These are phyloP conservation scores for Fraxinus xanthoxyloides DNA, from an alignment of 305 asterid genomes.

Conservation along the genomic window DNA sequence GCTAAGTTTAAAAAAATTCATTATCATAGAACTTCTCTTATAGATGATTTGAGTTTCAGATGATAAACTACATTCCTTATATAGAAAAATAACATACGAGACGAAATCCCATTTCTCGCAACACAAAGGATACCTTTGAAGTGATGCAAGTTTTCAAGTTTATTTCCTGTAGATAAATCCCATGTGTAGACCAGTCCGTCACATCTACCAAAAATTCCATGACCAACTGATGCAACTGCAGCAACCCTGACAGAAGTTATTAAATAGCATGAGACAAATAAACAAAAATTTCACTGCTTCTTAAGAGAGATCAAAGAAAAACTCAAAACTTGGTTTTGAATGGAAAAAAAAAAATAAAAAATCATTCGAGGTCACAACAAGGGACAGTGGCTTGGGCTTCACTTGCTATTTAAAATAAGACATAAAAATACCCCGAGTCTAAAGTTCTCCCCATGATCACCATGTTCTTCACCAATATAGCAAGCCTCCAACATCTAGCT, in stretches of 20 bases:
- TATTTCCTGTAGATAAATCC: conserved; percentile 80
- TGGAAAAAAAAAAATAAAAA: too few species aligned
- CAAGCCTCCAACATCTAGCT: conserved; percentile 66
- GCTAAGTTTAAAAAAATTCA: background rate
- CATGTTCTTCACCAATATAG: conserved; percentile 61
- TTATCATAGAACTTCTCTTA: background rate
- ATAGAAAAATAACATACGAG: background rate
- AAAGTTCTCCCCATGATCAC: conserved; percentile 64
- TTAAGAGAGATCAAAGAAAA: background rate
- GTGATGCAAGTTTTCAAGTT: conserved; percentile 56
- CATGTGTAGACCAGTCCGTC: conserved; percentile 74
- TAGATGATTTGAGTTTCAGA: background rate
- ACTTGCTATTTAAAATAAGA: background rate
- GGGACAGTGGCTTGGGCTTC: background rate
- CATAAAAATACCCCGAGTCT: conserved; percentile 56
- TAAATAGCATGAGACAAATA: conserved; percentile 5
- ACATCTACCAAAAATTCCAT: conserved; percentile 72
- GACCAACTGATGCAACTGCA: conserved; percentile 55
- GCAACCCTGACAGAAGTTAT: conserved; percentile 49
- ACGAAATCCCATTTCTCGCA: background rate
- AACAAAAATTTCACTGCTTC: background rate
- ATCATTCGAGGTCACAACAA: background rate
- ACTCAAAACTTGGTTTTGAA: background rate
- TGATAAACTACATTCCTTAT: background rate
- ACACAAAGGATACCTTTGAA: conserved; percentile 51